These are phyloP conservation scores for Daldinia loculata DNA, from an alignment of 495 filamentous ascomycete species.

Conservation along the genomic window DNA sequence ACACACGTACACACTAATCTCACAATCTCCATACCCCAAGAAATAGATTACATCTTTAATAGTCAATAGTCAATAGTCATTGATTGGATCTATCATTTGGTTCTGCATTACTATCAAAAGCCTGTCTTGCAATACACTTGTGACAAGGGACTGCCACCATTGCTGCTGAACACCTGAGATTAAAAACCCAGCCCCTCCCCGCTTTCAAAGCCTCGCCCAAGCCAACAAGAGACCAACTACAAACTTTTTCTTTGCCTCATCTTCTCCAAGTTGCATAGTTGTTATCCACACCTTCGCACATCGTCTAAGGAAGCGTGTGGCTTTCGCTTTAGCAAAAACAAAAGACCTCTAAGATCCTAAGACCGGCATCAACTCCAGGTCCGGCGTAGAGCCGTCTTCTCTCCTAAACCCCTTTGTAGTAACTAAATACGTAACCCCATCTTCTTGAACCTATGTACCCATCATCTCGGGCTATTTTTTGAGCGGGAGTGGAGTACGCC, in stretches of 20 bases:
- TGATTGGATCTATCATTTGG: background rate
- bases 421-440: background rate
- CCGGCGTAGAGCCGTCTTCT: background rate
- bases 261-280: slow-evolving; percentile 27
- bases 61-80: background rate
- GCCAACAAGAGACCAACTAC: slow-evolving; percentile 27
- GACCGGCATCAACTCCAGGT: background rate
- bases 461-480: background rate
- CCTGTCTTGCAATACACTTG: slow-evolving; percentile 10
- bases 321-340: background rate
- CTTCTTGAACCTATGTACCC: background rate
- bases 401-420: background rate
- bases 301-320: background rate
- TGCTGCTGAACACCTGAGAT: slow-evolving; percentile 10
- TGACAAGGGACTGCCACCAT: slow-evolving; percentile 11
- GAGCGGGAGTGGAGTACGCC: too few species aligned
- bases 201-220: slow-evolving; percentile 14
- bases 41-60: background rate
- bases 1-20: background rate
- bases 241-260: slow-evolving; percentile 23
- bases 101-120: slow-evolving; percentile 18
- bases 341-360: background rate
- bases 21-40: background rate
- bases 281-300: slow-evolving; percentile 21
- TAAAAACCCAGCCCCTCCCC: slow-evolving; percentile 2